Evolutionary conservation across 352 stramenopile species (phyloP), one percentile per base, ranked within the genome.

Genomic region (Globisporangium abappressorium): DNA sequence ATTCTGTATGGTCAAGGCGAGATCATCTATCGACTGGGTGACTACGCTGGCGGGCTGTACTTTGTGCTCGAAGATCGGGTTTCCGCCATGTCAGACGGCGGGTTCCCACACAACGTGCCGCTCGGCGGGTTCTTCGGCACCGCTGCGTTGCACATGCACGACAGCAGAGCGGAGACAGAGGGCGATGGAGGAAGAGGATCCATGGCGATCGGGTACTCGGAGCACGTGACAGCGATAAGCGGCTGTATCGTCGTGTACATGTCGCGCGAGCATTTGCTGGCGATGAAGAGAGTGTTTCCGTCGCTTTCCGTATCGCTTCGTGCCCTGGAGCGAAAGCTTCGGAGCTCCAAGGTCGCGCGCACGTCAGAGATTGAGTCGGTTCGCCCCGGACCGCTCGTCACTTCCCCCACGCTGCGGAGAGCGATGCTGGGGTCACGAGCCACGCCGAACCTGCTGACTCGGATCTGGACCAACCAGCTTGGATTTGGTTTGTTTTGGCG

Each of bases 1-100:
- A 61, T 85, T 26, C 70, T 90, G 2, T 90, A 85, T 51, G 81
- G 81, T 1, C 81, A 90, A 47, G 74, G 75, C 1, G 81, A 90
- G 60, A 78, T 88, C 22, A 85, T 90, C 60, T 90, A 90, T 36
- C 76, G 78, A 1, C 65, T 72, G 0, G 80, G 80, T 1, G 80
- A 87, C 57, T 84, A 88, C 57, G 76, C 78, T 0, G 58, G 69
- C 20, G 80, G 80, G 2, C 34, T 88, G 0, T 88, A 84, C 43
- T 88, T 88, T 58, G 64, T 88, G 15, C 62, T 88, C 6, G 80
- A 88, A 64, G 80, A 78, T 2, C 63, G 81, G 11, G 76, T 88
- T 2, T 75, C 68, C 0, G 61, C 74, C 22, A 54, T 71, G 43
- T 18, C 75, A 0, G 70, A 80, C n/a, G 71, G 63, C 5, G 68